Conservation (phyloP, 1,284 basidiomycete species). For the Wolfiporia cocos region DNA sequence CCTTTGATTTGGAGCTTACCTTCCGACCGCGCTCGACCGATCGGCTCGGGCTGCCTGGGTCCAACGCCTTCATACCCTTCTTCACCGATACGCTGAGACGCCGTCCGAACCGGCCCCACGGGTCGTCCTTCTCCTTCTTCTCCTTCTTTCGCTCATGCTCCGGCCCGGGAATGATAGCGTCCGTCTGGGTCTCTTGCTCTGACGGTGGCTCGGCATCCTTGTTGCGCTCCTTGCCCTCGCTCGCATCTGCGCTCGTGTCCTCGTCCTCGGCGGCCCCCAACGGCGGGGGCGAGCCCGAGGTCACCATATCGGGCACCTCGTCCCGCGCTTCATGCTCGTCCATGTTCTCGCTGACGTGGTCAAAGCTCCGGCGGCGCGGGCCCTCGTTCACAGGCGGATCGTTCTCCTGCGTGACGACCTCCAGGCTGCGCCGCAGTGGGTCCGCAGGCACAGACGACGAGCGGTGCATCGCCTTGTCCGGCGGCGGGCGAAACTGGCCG, state of each 20-base stretch:
- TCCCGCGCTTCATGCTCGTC: constrained; percentile 11
- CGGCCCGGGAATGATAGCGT: too few relatives aligned
- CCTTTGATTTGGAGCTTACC: constrained; percentile 10
- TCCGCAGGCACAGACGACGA: constrained; percentile 28
- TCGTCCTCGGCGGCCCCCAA: constrained; percentile 12
- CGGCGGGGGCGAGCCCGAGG: constrained; percentile 1
- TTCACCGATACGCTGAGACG: constrained; percentile 45
- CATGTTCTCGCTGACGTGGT: constrained; percentile 15
- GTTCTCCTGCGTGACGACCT: constrained; percentile 15
- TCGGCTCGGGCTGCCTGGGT: constrained; percentile 21
- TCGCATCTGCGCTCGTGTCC: constrained; percentile 19
- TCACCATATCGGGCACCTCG: constrained; percentile 5
- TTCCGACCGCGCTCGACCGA: constrained; percentile 21
- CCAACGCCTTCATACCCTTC: constrained; percentile 37
- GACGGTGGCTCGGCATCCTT: constrained; percentile 4
- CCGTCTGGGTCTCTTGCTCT: too few relatives aligned
- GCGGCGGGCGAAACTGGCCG: constrained; percentile 26
- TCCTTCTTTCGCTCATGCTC: constrained; percentile 9
- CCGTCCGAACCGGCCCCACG: constrained; percentile 55
- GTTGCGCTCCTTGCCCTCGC: constrained; percentile 11
- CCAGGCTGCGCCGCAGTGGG: constrained; percentile 21
- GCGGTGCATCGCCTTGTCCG: constrained; percentile 13
- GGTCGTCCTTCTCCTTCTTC: constrained; percentile 34
- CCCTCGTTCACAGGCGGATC: constrained; percentile 21
- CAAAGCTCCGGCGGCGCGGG: constrained; percentile 22